Conservation (phyloP, 2,329 filamentous ascomycete species). For the Zymoseptoria tritici region DNA sequence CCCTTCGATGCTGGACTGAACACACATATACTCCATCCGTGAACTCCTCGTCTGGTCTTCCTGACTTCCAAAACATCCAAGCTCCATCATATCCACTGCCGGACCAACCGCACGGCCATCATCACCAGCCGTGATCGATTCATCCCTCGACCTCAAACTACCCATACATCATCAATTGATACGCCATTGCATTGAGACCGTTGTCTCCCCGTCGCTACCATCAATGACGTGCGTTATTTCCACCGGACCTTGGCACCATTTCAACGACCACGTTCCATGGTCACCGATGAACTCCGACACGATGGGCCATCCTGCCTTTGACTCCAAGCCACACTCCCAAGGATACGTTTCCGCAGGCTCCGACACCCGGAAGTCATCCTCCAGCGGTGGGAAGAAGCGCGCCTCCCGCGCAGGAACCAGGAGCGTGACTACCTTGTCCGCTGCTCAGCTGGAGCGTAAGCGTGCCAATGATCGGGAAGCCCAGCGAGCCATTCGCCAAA, state of each 20-base stretch:
- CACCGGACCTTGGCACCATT: slow-evolving; percentile 23
- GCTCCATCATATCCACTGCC: neutral
- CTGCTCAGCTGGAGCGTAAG: slow-evolving; percentile 52
- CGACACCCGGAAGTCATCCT: slow-evolving; percentile 21
- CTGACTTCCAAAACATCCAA: neutral
- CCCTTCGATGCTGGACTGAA: neutral
- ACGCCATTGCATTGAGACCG: neutral
- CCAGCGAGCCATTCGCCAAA: slow-evolving; percentile 51
- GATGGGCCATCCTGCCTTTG: slow-evolving; percentile 15
- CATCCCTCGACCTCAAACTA: neutral
- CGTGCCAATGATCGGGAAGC: slow-evolving; percentile 55
- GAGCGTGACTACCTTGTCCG: slow-evolving; percentile 50
- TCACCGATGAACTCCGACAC: slow-evolving; percentile 26
- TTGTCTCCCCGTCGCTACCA: neutral
- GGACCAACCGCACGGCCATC: neutral
- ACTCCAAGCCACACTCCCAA: slow-evolving; percentile 18
- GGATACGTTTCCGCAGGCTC: slow-evolving; percentile 26
- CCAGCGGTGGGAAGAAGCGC: slow-evolving; percentile 37
- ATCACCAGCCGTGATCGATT: neutral
- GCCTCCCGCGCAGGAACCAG: slow-evolving; percentile 49
- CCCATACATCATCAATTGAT: neutral
- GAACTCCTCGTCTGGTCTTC: neutral
- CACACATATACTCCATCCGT: neutral
- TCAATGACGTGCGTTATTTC: slow-evolving; percentile 28
- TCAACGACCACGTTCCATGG: slow-evolving; percentile 24